Evolutionary conservation across 768 basidiomycete genomes (phyloP), one percentile per base, ranked within the genome.

Genomic region (Symmetrospora coprosmae): DNA sequence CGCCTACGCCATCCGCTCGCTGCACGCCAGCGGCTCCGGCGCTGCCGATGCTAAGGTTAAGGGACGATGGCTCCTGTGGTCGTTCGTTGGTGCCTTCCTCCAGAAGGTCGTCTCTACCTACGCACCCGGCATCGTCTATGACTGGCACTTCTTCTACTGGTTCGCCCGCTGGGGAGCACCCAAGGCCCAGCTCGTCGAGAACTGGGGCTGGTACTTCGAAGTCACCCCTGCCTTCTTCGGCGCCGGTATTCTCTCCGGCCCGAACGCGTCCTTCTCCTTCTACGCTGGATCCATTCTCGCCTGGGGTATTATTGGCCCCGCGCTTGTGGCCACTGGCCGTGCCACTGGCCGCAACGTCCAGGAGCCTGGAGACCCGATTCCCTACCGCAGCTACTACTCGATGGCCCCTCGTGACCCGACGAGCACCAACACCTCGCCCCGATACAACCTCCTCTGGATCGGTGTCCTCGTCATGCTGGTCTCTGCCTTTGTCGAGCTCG

Each of bases 381-480:
- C 55, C 16, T 58, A 58, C 55, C 55, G 55, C 40, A 58, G 40
- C 41, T 58, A 46, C 55, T 58, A 58, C 41, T 45, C 31, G 23
- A 58, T 58, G 55, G 37, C 23, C 19, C 40, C 40, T 25, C 17
- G 13, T 9, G 31, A 58, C 41, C 55, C 55, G 7, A 4, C 39
- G 16, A 27, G 40, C 16, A 58, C 40, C 37, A 35, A 39, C 8
- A 47, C 55, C n/a, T 58, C 55, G 13, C 55, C 55, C 23, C 55
- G 55, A 46, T 58, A 58, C 55, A 43, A 43, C 55, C 43, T 81
- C 47, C 70, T 81, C 34, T 81, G 80, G 81, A 80, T 80, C 34
- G 80, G 81, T 69, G 77, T 81, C 61, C 68, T 81, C 46, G 74
- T 81, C 71, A 81, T 82, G 79, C 72, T 82, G 65, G 65, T 81